Conservation (phyloP, 768 basidiomycete genomes). For the Erythrobasidium yunnanense region DNA sequence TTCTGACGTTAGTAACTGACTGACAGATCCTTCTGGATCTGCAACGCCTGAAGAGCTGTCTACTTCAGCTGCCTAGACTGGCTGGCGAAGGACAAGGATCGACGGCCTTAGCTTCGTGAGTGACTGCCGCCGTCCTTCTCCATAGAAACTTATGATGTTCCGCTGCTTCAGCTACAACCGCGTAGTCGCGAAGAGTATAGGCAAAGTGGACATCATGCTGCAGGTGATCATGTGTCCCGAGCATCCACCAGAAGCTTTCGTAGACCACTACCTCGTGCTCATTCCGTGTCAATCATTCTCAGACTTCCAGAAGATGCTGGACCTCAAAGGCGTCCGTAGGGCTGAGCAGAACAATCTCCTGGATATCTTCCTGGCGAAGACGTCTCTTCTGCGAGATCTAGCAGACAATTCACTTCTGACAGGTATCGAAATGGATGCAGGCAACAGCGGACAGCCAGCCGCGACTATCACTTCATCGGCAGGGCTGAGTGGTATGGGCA, state of each 20-base stretch:
- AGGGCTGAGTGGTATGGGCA: no score
- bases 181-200: conserved; percentile 66
- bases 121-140: background rate
- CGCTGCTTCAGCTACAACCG: conserved; percentile 57
- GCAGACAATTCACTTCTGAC: conserved; percentile 85
- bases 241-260: conserved; percentile 88
- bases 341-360: conserved; percentile 75
- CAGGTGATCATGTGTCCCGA: conserved; percentile 93
- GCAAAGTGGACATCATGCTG: conserved; percentile 74
- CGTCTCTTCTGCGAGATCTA: conserved; percentile 80
- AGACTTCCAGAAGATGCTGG: conserved; percentile 87
- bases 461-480: background rate
- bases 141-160: background rate
- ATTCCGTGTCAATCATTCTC: conserved; percentile 90
- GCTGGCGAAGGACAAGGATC: conserved; percentile 32
- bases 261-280: conserved; percentile 85
- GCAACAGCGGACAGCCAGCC: background rate
- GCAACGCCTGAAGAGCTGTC: conserved; percentile 68
- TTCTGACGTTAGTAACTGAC: background rate
- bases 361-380: conserved; percentile 81
- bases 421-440: conserved; percentile 87
- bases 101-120: conserved; percentile 28
- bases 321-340: conserved; percentile 61
- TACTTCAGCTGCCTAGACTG: conserved; percentile 59
- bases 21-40: conserved; percentile 78